Percentiles rank a stretch among this genome's conserved stretches.
Evolutionary conservation across 768 basidiomycete genomes (phyloP).

Genomic region (Amanita pseudoporphyria): DNA sequence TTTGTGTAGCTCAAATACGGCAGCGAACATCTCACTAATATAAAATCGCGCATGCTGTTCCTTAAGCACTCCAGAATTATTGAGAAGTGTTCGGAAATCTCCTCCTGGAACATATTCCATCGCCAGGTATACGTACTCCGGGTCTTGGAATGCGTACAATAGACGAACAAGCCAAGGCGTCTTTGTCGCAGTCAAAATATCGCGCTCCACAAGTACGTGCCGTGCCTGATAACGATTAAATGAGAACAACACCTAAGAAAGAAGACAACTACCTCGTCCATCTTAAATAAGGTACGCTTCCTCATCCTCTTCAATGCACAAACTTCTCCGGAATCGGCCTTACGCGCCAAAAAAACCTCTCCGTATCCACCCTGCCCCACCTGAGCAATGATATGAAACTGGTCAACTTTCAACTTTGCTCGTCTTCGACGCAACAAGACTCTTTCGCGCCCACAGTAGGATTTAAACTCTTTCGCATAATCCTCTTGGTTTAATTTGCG

Average conservation of each 20-base stretch:
- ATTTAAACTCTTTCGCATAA: conserved; percentile 75
- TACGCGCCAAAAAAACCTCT: conserved; percentile 92
- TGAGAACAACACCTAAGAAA: not conserved
- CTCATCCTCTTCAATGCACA: conserved; percentile 98
- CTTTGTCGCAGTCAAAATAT: conserved; percentile 95
- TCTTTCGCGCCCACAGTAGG: conserved; percentile 90
- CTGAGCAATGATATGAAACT: conserved; percentile 98
- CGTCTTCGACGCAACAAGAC: conserved; percentile 88
- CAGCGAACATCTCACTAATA: conserved; percentile 96
- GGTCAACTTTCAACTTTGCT: conserved; percentile 85
- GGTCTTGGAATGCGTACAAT: conserved; percentile 95
- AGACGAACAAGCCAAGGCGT: conserved; percentile 95
- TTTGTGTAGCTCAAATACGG: conserved; percentile 90
- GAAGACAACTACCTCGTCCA: conserved; percentile 72
- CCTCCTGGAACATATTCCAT: conserved; percentile 99
- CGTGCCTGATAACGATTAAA: conserved; percentile 51
- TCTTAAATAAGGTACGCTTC: conserved; percentile 90
- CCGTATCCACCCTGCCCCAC: conserved; percentile 99
- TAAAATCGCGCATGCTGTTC: conserved; percentile 97
- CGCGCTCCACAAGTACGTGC: conserved; percentile 96
- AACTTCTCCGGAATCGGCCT: conserved; percentile 92
- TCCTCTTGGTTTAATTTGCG: conserved; percentile 51
- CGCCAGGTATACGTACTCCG: conserved; percentile 84
- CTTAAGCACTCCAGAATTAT: conserved; percentile 95
- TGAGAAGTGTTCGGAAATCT: conserved; percentile 94